Percentiles rank a stretch among this genome's conserved stretches.
Conservation (phyloP, 78 protist genomes). For the Planoprotostelium fungivorum region DNA sequence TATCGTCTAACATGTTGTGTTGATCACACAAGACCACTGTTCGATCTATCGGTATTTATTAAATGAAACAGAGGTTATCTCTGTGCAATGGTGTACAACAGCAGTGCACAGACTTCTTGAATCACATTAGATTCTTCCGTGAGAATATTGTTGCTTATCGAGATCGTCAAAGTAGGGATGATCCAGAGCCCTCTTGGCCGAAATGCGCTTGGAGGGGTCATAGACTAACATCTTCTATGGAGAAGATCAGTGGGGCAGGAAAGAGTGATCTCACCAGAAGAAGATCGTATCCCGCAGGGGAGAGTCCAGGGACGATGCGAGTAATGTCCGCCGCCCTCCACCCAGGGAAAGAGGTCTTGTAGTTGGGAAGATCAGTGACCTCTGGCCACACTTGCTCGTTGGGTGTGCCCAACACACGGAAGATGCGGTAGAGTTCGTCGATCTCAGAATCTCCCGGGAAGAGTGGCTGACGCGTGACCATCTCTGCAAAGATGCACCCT, state of each 20-base stretch:
- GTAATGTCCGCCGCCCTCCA: slow-evolving; percentile 14
- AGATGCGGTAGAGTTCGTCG: slow-evolving; percentile 86
- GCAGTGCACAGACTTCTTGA: background rate
- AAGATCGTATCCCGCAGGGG: slow-evolving; percentile 19
- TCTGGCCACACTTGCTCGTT: slow-evolving; percentile 81
- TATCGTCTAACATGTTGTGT: too few species aligned
- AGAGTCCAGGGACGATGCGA: slow-evolving; percentile 15
- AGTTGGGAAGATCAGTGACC: slow-evolving; percentile 72
- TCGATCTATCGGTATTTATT: too few species aligned
- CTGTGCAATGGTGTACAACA: too few species aligned
- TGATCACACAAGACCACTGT: too few species aligned
- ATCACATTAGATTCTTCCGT: background rate
- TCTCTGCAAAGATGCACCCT: slow-evolving; percentile 98
- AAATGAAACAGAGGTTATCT: too few species aligned
- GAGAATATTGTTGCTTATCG: background rate
- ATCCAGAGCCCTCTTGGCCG: slow-evolving; percentile 30
- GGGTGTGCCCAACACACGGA: slow-evolving; percentile 83
- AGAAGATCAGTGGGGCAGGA: background rate
- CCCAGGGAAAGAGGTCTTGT: slow-evolving; percentile 58
- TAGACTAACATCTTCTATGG: slow-evolving; percentile 12
- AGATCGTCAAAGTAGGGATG: slow-evolving; percentile 56
- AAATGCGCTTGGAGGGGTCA: slow-evolving; percentile 46
- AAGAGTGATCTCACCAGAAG: background rate
- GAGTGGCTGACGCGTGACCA: slow-evolving; percentile 78
- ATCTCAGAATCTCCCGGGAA: slow-evolving; percentile 87